Base-by-base conservation (phyloP, 2,329 filamentous ascomycete genomes). In the Claviceps pusilla region DNA sequence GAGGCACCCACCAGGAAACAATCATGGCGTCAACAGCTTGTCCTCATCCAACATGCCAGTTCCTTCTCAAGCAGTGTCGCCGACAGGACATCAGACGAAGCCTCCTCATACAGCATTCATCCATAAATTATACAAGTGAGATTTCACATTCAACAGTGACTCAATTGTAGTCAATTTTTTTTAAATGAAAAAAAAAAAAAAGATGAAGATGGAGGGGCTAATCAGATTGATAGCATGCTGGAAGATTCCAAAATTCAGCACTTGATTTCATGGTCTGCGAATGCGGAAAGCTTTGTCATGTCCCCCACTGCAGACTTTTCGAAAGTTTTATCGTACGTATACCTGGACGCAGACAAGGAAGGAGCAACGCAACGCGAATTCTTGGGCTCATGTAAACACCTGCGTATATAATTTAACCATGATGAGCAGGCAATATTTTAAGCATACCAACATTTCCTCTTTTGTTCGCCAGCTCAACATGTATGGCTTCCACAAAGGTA, bases 401-500 rank as follows among this genome's bases (percentile, higher is more conserved):
- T 29, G 42, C 33, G 31, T 24, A 29, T 28, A 16, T 53, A 29
- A 59, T 61, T 45, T 61, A 31, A 31, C 47, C 24, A n/a, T 7
- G 41, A 19, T 48, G 2, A 33, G 6, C 63, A 95, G 91, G 54
- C 89, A 95, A 80, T 98, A 98, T 68, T 98, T 98, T 69, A 98
- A 98, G 66, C 93, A 98, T 68, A 98, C 91, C 61, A 98, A 98
- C 66, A 95, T 97, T 57, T 97, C 93, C 11, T 97, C 93, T 1
- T 98, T 98, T 68, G 93, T 98, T 51, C 83, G 93, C 50, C 93
- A 98, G 71, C 73, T 98, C 51, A 98, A 98, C 67, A 98, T 98
- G 93, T 98, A 98, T 63, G 93, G 93, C 7, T 98, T 98, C 69
- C 93, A 98, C 68, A 98, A 98, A 86, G 90, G 90, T 94, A 62